Conservation (phyloP, 306 rosid genomes). For the Sophora flavescens region DNA sequence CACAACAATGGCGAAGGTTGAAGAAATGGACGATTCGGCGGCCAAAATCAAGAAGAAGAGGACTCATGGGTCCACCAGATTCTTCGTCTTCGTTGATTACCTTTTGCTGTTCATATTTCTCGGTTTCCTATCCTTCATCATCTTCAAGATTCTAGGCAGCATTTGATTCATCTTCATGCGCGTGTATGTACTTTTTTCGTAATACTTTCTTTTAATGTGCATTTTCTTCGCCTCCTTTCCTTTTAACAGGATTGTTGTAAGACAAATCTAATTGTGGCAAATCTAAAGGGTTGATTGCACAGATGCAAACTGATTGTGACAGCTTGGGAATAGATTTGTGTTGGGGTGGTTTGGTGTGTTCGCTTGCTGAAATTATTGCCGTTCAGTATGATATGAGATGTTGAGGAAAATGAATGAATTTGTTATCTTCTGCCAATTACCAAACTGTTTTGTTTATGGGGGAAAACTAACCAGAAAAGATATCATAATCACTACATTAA, state of each 20-base stretch:
- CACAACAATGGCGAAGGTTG: conserved; percentile 62
- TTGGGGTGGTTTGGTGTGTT: too few species aligned
- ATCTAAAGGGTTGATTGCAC: background rate
- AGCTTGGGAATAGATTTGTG: too few species aligned
- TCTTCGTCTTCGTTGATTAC: conserved; percentile 82
- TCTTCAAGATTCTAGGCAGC: conserved; percentile 58
- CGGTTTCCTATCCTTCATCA: conserved; percentile 65
- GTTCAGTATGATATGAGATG: too few species aligned
- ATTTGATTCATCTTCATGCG: conserved; percentile 44
- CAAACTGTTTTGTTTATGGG: too few species aligned
- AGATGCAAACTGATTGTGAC: too few species aligned
- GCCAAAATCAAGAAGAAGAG: conserved; percentile 50
- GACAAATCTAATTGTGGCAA: conserved; percentile 26
- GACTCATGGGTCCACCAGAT: conserved; percentile 66
- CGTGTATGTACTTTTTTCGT: too few species aligned
- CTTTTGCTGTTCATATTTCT: conserved; percentile 70
- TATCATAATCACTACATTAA: too few species aligned
- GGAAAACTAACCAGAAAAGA: too few species aligned
- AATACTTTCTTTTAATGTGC: conserved; percentile 24
- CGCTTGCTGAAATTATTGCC: too few species aligned
- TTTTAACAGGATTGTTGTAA: conserved; percentile 23
- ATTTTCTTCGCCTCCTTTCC: background rate
- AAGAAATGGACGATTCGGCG: conserved; percentile 52
- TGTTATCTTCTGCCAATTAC: background rate
- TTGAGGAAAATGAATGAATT: conserved; percentile 26